Base-by-base conservation (phyloP, 371 early-diverging fungal species). In the Apophysomyces sp. region DNA sequence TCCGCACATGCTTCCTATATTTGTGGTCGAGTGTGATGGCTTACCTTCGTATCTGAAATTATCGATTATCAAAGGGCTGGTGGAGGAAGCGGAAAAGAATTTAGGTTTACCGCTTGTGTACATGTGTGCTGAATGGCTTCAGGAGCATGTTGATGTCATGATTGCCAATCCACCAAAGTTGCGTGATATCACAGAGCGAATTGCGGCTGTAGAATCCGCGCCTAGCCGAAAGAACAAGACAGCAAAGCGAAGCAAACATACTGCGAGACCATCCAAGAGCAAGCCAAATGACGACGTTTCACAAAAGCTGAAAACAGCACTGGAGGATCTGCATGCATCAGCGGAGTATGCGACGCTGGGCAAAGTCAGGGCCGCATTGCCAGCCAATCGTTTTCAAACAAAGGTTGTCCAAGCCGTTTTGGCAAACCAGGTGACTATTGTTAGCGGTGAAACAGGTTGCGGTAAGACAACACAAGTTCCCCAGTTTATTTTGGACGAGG, bases 381-480 rank as follows among this genome's bases (percentile, higher is more conserved):
- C 94, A 4, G 89, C 92, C 0, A 83, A 82, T 60, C 44, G 64
- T 9, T 89, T 82, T 71, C 82, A 86, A 51, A 57, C 70, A 4
- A 67, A 78, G 24, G 83, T 95, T 8, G 59, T 86, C 41, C 58
- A 82, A 27, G 85, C 86, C 0, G 75, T 89, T 4, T 57, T 68
- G 29, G 68, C 64, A 0, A 71, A 85, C 61, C 83, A 86, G 34
- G 83, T 89, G 0, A 68, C 82, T 1, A 85, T 92, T 58, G 84
- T 92, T 8, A 73, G 77, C 32, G 92, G 92, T 57, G 92, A 89
- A 44, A 94, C 96, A 0, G 96, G 96, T 58, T 88, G 92, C 72
- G 91, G 91, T 73, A 91, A 91, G 55, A 89, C 89, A 0, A 91
- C 90, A 1, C 96, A 95, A 67, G 90, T 98, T 2, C 97, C 97